phyloP scores from a whole-genome alignment of 495 filamentous ascomycete species.

The Penicillium salamii region DNA sequence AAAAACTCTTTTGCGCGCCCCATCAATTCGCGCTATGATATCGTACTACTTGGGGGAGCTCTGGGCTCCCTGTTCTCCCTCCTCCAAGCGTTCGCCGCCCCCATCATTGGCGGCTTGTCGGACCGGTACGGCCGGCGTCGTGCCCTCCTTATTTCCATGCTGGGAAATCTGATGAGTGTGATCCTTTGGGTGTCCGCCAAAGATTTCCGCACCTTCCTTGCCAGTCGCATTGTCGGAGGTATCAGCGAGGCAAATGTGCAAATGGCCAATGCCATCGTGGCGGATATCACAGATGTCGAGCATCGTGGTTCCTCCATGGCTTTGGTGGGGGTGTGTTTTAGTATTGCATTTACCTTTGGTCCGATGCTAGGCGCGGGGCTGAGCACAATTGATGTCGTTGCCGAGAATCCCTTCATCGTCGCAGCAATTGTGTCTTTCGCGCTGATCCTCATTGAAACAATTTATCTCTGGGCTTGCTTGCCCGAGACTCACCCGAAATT shows the following conservation, averaged over 20 bases:
- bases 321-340: constrained; percentile 93
- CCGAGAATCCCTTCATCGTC: constrained; percentile 88
- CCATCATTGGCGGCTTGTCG: constrained; percentile 83
- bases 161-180: constrained; percentile 89
- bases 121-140: constrained; percentile 86
- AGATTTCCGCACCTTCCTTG: constrained; percentile 94
- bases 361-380: constrained; percentile 87
- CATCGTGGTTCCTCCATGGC: constrained; percentile 90
- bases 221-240: constrained; percentile 86
- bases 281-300: constrained; percentile 83
- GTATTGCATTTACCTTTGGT: constrained; percentile 94
- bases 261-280: constrained; percentile 92
- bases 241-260: constrained; percentile 97
- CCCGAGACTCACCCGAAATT: constrained; percentile 79
- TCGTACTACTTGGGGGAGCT: constrained; percentile 92
- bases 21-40: constrained; percentile 95
- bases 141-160: constrained; percentile 88
- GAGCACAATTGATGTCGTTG: constrained; percentile 67
- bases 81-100: constrained; percentile 89
- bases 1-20: constrained; percentile 90
- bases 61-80: constrained; percentile 91
- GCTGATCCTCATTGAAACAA: constrained; percentile 80
- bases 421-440: constrained; percentile 81
- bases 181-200: constrained; percentile 89
- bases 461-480: constrained; percentile 81